phyloP scores from a whole-genome alignment of 192 early-diverging fungal species.

The Entomortierella parvispora region DNA sequence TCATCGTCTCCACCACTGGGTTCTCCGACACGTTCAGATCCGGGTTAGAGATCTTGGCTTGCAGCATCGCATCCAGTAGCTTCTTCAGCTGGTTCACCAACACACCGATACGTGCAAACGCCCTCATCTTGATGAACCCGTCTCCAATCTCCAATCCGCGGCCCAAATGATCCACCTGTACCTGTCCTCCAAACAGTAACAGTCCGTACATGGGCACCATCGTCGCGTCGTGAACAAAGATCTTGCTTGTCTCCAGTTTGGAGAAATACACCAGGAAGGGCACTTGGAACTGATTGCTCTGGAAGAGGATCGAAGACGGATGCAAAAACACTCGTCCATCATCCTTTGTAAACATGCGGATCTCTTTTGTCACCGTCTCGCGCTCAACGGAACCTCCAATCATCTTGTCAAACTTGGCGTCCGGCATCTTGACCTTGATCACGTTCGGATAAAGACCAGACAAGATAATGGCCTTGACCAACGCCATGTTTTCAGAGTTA shows the following conservation, averaged over 20 bases:
- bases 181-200: constrained; percentile 85
- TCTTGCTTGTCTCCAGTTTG: constrained; percentile 72
- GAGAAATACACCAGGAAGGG: constrained; percentile 78
- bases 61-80: constrained; percentile 75
- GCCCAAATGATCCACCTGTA: constrained; percentile 76
- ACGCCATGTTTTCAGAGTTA: constrained; percentile 61
- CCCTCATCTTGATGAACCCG: constrained; percentile 71
- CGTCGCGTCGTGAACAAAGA: constrained; percentile 74
- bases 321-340: constrained; percentile 84
- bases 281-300: constrained; percentile 63
- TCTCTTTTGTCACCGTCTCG: constrained; percentile 76
- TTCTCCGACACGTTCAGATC: constrained; percentile 54
- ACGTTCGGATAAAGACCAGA: constrained; percentile 88
- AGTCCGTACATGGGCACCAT: constrained; percentile 74
- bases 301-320: constrained; percentile 81
- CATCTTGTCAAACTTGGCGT: constrained; percentile 77
- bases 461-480: constrained; percentile 78
- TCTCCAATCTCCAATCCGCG: constrained; percentile 70
- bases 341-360: constrained; percentile 75
- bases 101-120: constrained; percentile 78
- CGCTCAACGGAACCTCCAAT: constrained; percentile 76
- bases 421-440: constrained; percentile 75
- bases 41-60: constrained; percentile 78
- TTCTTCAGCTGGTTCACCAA: constrained; percentile 80
- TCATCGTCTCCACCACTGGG: constrained; percentile 51